Evolutionary conservation across 1,284 basidiomycete genomes (phyloP).

Genomic region (Heterobasidion parviporum): DNA sequence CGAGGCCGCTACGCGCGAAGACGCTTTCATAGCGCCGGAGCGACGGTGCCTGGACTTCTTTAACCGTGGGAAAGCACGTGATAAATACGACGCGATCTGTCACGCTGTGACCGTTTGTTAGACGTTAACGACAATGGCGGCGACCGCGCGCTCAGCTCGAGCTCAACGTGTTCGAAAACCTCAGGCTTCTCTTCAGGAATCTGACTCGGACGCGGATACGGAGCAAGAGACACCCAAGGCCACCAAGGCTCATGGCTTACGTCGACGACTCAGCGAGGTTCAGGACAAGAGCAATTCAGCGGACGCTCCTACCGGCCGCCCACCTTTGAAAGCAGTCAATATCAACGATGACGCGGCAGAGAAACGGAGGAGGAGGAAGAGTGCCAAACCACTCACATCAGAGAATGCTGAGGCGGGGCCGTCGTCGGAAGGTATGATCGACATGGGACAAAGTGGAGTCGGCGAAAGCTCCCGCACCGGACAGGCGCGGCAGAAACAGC

Average conservation of each 20-base stretch:
- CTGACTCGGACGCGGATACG: conserved; percentile 21
- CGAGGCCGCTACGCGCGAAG: too few relatives aligned
- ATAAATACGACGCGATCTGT: conserved; percentile 13
- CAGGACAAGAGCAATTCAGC: conserved; percentile 42
- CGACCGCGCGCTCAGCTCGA: conserved; percentile 15
- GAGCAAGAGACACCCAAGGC: conserved; percentile 35
- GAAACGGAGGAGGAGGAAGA: conserved; percentile 68
- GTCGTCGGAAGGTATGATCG: conserved; percentile 19
- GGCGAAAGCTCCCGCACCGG: conserved; percentile 30
- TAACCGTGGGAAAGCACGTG: not conserved
- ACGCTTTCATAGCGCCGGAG: too few relatives aligned
- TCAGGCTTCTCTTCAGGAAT: conserved; percentile 13
- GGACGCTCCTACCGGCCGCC: conserved; percentile 30
- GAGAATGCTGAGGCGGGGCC: conserved; percentile 49
- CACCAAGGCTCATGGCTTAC: conserved; percentile 23
- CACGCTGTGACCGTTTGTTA: conserved; percentile 16
- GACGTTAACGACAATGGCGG: conserved; percentile 18
- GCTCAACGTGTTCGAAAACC: conserved; percentile 7
- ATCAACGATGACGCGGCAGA: conserved; percentile 78
- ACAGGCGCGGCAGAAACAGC: conserved; percentile 47
- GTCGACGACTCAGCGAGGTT: conserved; percentile 60
- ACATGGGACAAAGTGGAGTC: not conserved
- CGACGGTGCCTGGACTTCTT: not conserved
- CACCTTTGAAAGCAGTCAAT: conserved; percentile 49
- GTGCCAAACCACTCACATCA: conserved; percentile 41